Base-by-base conservation (phyloP, 495 filamentous ascomycete species). In the Aspergillus mulundensis region DNA sequence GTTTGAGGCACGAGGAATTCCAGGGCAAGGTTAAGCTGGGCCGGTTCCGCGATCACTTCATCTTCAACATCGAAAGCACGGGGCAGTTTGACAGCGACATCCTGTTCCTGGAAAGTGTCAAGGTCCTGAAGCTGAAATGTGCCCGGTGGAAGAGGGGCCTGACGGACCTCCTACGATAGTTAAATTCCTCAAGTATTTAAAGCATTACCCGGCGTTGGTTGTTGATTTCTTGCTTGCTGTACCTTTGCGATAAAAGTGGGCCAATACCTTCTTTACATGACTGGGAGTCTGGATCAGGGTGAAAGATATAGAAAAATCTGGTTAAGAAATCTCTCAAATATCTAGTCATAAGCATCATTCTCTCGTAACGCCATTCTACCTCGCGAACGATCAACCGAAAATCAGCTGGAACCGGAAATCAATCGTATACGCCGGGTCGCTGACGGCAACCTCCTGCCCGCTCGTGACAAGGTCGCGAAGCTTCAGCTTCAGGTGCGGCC, bases 11-110 rank as follows among this genome's bases (percentile, higher is more conserved):
- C 66, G 82, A 84, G 39, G 95, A 97, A 71, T 97, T 99, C 78
- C 81, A 94, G 63, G 88, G 80, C 55, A 97, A 95, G 78, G 95
- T 99, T 50, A 92, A 90, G 77, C 79, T 99, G 12, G 95, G 95
- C 41, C 81, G 95, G 25, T 73, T 89, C 39, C 75, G 88, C 57
- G 95, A 99, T 73, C 95, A 99, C 72, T 99, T 99, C 67, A 97
- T 99, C 71, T 99, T 91, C 79, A 85, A 82, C 53, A 77, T 99
- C 7, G 95, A 99, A 79, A 96, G 91, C 74, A 87, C 90, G 10
- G 95, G 95, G 10, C 94, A 97, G 72, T 93, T 88, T 69, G 84
- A 90, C 23, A 94, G 90, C 66, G 91, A 96, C 61, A 82, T 87
- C 67, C 77, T 97, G 50, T 96, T 97, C 80, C 66, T 97, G 41